Base-by-base conservation (phyloP, 495 filamentous ascomycete species). In the Margaritispora aquatica region DNA sequence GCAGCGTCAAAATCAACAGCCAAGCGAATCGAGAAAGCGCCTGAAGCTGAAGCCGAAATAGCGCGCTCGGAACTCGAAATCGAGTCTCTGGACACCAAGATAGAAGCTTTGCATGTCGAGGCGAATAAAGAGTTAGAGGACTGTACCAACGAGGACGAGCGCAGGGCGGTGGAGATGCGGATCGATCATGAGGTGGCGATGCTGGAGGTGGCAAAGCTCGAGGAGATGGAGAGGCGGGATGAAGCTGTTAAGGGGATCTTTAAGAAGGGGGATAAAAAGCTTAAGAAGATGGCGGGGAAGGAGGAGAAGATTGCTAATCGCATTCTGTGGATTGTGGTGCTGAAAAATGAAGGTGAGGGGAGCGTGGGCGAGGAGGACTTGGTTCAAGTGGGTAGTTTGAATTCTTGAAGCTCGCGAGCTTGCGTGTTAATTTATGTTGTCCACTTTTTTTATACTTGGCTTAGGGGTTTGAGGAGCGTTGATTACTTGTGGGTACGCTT, bases 261-360 rank as follows among this genome's bases (percentile, higher is more conserved):
- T 24, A 54, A 54, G 57, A 41, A 47, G 26, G 27, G 24, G 10
- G 57, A 54, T 47, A 59, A 59, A 50, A 59, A 53, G 34, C 9
- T 59, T 34, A 20, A 21, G 1, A 54, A 59, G 50, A 31, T 54
- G 21, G n/a, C 26, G 11, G 49, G 49, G 57, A 59, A 59, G 50
- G 57, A 59, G 20, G 57, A 59, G 50, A 59, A 59, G 50, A 48
- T 59, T 29, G 48, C 57, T 1, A 59, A 54, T 51, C 13, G 57
- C 1, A 59, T 59, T 22, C 50, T 59, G 29, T 59, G 57, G 57
- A 53, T 59, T 54, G 49, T 59, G 17, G 23, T 59, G 13, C 17
- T 5, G 13, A 59, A 36, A 17, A 23, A 19, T 1, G 57, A 59
- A 29, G 50, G 17, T 1, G 57, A 59, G 27, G 50, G 50, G 19